Evolutionary conservation across 345 rosid genomes (phyloP), one percentile per base, ranked within the genome.

Genomic region (Syzygium aromaticum): DNA sequence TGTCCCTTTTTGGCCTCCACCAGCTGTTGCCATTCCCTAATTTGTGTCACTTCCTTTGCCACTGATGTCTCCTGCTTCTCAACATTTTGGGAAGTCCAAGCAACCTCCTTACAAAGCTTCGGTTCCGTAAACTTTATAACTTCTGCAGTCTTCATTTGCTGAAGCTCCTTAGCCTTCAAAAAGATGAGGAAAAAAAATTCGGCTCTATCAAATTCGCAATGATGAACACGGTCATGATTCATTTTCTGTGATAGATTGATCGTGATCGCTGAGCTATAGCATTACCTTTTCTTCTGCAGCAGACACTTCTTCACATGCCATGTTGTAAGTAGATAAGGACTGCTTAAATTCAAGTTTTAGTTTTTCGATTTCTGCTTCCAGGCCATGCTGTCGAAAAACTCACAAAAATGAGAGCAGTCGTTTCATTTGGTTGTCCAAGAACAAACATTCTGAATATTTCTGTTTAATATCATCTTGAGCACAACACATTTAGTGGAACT

Each of bases 341-440:
- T 93, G 93, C 87, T 96, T 91, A 86, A 97, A 84, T 86, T 95
- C 97, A 57, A 88, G 90, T 89, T 89, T 94, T 84, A 96, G 86
- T 90, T 91, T 93, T 89, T 87, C 89, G 86, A 97, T 90, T 91
- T 94, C 96, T 51, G 85, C 90, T 22, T 95, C 94, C 91, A 94
- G 83, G 52, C 84, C 84, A 11, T 52, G 86, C 95, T 95, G 92
- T 86, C 84, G 88, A 40, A 33, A 84, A 22, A 57, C 85, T n/a
- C 27, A 19, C 11, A 10, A 63, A 46, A 63, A 52, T 84, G 19
- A 52, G 85, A 16, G 57, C 51, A 85, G 86, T 85, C 33, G 40
- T 73, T 73, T 73, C 80, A 73, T 73, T 38, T 73, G 80, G 49
- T 33, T 38, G 80, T 73, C 49, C 10, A 38, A 73, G 49, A 49